Evolutionary conservation across 2,329 filamentous ascomycete genomes (phyloP), one percentile per base, ranked within the genome.

Genomic region (Curvularia verruculosa): DNA sequence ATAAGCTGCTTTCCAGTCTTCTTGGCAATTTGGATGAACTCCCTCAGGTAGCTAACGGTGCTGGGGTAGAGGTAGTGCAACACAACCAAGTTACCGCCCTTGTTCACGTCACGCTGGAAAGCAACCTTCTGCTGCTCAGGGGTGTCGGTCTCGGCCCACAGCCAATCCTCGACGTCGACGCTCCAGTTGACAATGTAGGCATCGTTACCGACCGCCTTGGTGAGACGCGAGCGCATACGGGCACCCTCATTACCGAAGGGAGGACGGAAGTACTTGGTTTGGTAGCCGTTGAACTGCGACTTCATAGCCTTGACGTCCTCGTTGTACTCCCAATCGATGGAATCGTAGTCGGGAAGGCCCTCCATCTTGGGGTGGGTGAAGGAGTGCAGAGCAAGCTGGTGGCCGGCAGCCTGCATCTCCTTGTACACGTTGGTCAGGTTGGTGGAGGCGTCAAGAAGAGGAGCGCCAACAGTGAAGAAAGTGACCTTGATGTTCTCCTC

Each of bases 81-180:
- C 12, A 90, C 88, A 0, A 88, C 85, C 48, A 90, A 75, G 61
- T 83, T 82, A 1, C 87, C 87, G 1, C 87, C 87, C 65, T 82
- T 84, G 23, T 79, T 78, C 2, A 90, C 81, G 68, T 88, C 86
- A 3, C 84, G 80, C 69, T 84, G 81, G 75, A 90, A 90, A 12
- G 87, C 85, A 3, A 85, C 84, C 13, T 89, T 76, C 75, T 90
- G 88, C 67, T 86, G 86, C 77, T 89, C 84, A 0, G 87, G 87
- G 3, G 86, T 89, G 41, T 76, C 67, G 0, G 80, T 83, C 69
- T 82, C 76, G 1, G 85, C 87, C 86, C 87, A 90, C 23, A 88
- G 67, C 86, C 87, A 90, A 70, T 90, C 88, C 77, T 90, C 85
- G 29, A 89, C 84, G 66, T 90, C 87, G 43, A 90, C 84, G 66